phyloP scores from a whole-genome alignment of 805 yeast genomes.

The Wilhelminamyces savonicus region DNA sequence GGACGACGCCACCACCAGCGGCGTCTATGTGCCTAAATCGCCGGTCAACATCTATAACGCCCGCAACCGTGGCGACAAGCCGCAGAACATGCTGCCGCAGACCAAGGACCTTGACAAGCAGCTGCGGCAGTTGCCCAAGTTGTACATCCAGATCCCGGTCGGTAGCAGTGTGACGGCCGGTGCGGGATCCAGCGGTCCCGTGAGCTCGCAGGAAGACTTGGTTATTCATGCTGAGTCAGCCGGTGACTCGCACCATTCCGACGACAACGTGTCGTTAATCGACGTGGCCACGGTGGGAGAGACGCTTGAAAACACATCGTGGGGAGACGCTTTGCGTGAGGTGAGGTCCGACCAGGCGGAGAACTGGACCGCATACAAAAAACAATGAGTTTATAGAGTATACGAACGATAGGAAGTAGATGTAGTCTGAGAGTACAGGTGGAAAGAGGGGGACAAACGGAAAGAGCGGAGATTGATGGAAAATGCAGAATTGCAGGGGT shows the following conservation, averaged over 20 bases:
- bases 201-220: background rate
- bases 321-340: slow-evolving; percentile 20
- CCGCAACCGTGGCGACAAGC: slow-evolving; percentile 3
- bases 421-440: too few relatives aligned
- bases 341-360: slow-evolving; percentile 2
- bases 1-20: slow-evolving; percentile 11
- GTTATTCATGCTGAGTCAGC: too few relatives aligned
- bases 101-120: background rate
- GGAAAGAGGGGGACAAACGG: too few relatives aligned
- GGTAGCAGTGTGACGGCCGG: too few relatives aligned
- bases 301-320: slow-evolving; percentile 16
- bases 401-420: too few relatives aligned
- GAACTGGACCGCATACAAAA: too few relatives aligned
- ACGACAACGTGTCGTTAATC: slow-evolving; percentile 9
- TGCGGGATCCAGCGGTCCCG: too few relatives aligned
- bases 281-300: slow-evolving; percentile 19
- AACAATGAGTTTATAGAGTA: too few relatives aligned
- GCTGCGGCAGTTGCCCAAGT: background rate
- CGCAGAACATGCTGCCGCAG: too few relatives aligned
- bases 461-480: too few relatives aligned
- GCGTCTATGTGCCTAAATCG: slow-evolving; percentile 25
- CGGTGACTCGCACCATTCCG: too few relatives aligned
- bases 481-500: too few relatives aligned
- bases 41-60: slow-evolving; percentile 18
- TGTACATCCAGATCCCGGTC: background rate